Evolutionary conservation across 768 basidiomycete genomes (phyloP).

Genomic region (Suillus tomentosus): DNA sequence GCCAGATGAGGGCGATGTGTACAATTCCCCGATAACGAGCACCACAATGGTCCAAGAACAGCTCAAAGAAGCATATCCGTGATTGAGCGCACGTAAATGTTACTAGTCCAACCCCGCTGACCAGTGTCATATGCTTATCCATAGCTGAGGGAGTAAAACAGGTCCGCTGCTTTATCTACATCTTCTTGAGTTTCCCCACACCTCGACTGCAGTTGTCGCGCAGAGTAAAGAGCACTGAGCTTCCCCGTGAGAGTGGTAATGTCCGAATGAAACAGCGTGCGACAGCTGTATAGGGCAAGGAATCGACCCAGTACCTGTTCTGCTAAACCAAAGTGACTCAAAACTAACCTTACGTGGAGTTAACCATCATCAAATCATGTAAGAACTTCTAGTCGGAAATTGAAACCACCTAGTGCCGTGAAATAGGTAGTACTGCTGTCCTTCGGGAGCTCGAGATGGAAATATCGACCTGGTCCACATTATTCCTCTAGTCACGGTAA

Average conservation of each 20-base stretch:
- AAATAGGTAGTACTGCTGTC: background rate
- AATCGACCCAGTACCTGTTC: background rate
- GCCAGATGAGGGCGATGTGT: background rate
- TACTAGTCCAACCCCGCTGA: background rate
- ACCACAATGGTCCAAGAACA: background rate
- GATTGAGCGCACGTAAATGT: background rate
- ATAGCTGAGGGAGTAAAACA: too few relatives aligned
- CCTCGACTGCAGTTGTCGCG: background rate
- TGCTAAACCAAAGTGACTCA: background rate
- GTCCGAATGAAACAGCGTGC: background rate
- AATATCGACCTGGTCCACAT: background rate
- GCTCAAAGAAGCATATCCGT: background rate
- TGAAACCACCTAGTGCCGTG: background rate
- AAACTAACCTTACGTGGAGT: background rate
- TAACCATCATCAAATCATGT: background rate
- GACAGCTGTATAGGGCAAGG: background rate
- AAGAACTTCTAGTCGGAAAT: background rate
- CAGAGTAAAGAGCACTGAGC: background rate
- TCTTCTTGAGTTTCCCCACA: background rate
- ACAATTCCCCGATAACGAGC: background rate
- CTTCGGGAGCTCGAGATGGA: background rate
- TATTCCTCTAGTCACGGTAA: background rate
- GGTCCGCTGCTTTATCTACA: background rate
- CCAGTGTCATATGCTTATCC: background rate
- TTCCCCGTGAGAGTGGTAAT: background rate